Evolutionary conservation across 225 moss, liverwort and hornwort species (phyloP).

Genomic region (Lunularia cruciata): DNA sequence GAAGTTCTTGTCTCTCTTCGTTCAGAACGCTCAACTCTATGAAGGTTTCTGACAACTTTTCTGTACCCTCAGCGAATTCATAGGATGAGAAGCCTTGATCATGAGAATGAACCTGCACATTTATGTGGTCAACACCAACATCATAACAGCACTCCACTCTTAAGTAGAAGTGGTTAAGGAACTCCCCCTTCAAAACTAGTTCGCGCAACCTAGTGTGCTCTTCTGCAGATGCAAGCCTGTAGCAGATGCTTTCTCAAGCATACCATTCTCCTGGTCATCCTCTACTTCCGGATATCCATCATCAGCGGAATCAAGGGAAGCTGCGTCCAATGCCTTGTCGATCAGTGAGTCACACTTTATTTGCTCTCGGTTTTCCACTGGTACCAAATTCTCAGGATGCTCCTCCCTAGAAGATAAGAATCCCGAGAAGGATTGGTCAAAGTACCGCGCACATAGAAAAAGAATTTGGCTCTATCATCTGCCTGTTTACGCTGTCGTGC

Average conservation of each 20-base stretch:
- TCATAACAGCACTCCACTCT: not conserved
- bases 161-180: not conserved
- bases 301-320: not conserved
- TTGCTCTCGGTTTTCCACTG: too few relatives aligned
- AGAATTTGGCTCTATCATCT: too few relatives aligned
- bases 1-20: not conserved
- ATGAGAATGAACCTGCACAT: not conserved
- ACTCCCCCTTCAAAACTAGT: not conserved
- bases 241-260: too few relatives aligned
- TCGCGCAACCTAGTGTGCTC: too few relatives aligned
- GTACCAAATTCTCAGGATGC: too few relatives aligned
- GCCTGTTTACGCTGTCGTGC: too few relatives aligned
- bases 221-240: not conserved
- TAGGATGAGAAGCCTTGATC: slow-evolving; percentile 1
- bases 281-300: not conserved
- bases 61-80: not conserved
- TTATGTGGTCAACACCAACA: not conserved
- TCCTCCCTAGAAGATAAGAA: too few relatives aligned
- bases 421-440: too few relatives aligned
- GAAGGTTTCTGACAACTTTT: not conserved
- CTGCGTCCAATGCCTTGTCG: not conserved
- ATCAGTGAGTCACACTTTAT: not conserved
- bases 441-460: too few relatives aligned
- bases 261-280: not conserved
- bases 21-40: not conserved